These are phyloP conservation scores for Casuarina cunninghamiana DNA, from an alignment of 306 rosid genomes.

Conservation along the genomic window DNA sequence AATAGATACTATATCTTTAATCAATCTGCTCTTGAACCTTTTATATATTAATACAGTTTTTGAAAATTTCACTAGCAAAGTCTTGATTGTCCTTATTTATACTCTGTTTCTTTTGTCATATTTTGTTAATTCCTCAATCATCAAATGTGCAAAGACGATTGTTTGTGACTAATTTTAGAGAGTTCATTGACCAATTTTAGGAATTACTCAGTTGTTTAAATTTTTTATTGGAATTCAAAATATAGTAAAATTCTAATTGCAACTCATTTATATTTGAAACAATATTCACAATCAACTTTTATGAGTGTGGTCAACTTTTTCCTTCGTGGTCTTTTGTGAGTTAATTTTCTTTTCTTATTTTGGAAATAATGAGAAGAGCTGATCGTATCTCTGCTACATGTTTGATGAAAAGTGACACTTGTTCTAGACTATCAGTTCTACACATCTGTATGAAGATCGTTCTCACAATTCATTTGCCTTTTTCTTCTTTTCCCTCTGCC, in stretches of 20 bases:
- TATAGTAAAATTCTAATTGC: background rate
- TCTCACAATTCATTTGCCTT: background rate
- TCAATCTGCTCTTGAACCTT: conserved; percentile 14
- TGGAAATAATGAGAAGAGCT: background rate
- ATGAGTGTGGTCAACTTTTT: background rate
- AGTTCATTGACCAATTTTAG: background rate
- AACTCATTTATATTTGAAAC: background rate
- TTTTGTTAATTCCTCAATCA: background rate
- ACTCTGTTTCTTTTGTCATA: background rate
- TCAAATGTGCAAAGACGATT: background rate
- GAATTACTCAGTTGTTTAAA: background rate
- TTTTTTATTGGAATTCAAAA: background rate
- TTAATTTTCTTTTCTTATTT: background rate
- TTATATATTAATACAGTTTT: background rate
- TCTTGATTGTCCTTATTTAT: background rate
- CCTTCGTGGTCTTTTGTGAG: background rate
- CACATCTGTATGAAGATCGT: background rate
- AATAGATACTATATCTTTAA: background rate
- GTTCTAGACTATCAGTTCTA: background rate
- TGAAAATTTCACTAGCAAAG: background rate
- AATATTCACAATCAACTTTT: background rate
- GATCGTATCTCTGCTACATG: background rate
- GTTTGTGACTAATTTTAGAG: background rate
- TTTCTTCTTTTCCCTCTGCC: too few relatives aligned
- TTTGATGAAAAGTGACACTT: background rate